phyloP scores from a whole-genome alignment of 495 filamentous ascomycete genomes.

The Glonium stellatum region DNA sequence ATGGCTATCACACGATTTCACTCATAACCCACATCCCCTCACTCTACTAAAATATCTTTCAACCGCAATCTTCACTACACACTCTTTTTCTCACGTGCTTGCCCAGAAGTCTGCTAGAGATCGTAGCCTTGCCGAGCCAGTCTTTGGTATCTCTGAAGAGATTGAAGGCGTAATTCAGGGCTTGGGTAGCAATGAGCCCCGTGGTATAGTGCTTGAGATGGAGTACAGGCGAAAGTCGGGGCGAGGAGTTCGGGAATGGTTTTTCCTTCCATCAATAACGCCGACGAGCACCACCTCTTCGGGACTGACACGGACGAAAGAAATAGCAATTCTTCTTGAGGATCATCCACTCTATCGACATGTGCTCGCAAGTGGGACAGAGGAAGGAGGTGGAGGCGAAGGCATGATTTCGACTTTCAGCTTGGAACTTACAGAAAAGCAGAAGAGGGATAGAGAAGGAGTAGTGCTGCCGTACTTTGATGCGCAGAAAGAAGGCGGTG shows the following conservation, averaged over 20 bases:
- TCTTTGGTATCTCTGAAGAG: constrained; percentile 68
- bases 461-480: constrained; percentile 93
- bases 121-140: constrained; percentile 60
- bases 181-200: constrained; percentile 41
- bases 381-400: constrained; percentile 36
- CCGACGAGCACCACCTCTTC: constrained; percentile 13
- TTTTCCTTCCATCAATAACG: constrained; percentile 49
- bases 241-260: constrained; percentile 67
- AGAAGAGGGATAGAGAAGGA: constrained; percentile 73
- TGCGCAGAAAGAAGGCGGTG: constrained; percentile 75
- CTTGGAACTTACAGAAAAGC: constrained; percentile 81
- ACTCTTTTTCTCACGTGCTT: constrained; percentile 63
- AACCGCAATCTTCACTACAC: constrained; percentile 57
- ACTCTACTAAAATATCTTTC: constrained; percentile 55
- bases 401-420: constrained; percentile 65
- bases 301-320: constrained; percentile 25
- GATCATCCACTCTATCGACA: constrained; percentile 64
- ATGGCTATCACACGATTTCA: constrained; percentile 28
- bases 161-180: constrained; percentile 68
- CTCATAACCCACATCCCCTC: constrained; percentile 63
- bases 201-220: constrained; percentile 72
- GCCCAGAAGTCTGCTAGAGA: constrained; percentile 60
- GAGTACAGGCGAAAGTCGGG: constrained; percentile 79
- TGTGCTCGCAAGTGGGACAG: constrained; percentile 34
- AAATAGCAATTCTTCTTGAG: constrained; percentile 62